These are phyloP conservation scores for Neopestalotiopsis rosae DNA, from an alignment of 2,329 filamentous ascomycete genomes.

Conservation along the genomic window DNA sequence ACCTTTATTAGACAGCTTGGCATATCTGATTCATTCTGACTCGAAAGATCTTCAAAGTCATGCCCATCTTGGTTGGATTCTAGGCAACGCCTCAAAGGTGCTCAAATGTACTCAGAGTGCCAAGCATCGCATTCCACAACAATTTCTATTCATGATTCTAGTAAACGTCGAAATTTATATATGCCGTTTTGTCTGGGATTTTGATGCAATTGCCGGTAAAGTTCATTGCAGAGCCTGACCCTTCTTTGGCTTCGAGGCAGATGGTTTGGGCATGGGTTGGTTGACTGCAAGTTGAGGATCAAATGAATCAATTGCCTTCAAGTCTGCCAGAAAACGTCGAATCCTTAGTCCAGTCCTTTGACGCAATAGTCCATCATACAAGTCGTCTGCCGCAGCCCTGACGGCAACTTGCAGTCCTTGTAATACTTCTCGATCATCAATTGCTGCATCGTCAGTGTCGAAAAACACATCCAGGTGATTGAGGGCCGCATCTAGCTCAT, in stretches of 20 bases:
- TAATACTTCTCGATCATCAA: conserved; percentile 57
- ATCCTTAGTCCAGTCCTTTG: conserved; percentile 58
- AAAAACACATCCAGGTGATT: conserved; percentile 34
- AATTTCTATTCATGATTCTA: background rate
- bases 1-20: too few species aligned
- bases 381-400: conserved; percentile 60
- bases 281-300: conserved; percentile 35
- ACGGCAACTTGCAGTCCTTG: conserved; percentile 60
- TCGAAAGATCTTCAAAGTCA: too few species aligned
- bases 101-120: background rate
- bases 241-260: conserved; percentile 20
- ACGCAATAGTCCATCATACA: conserved; percentile 57
- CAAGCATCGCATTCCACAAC: background rate
- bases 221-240: background rate
- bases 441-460: conserved; percentile 43
- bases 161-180: background rate
- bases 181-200: background rate
- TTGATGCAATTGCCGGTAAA: background rate
- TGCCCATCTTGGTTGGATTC: too few species aligned
- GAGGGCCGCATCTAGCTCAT: conserved; percentile 7
- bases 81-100: too few species aligned
- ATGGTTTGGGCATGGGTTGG: conserved; percentile 22
- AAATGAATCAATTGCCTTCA: conserved; percentile 56
- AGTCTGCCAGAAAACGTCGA: conserved; percentile 59
- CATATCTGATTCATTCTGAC: too few species aligned